Evolutionary conservation across 192 early-diverging fungal genomes (phyloP).

Genomic region (Backusella luteola): DNA sequence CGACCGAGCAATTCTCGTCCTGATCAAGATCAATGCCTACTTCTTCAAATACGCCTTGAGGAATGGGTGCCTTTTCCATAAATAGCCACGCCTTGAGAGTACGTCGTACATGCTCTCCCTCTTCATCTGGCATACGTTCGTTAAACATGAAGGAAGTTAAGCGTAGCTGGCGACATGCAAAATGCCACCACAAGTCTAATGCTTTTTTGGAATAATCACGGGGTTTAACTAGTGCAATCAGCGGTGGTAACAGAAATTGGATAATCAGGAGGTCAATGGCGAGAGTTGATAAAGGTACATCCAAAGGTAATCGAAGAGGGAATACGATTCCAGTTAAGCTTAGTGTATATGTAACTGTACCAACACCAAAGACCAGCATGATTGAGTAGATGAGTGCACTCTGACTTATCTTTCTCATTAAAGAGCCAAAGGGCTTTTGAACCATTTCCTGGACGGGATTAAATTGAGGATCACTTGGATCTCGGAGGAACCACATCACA

Average conservation of each 20-base stretch:
- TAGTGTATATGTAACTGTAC: constrained; percentile 47
- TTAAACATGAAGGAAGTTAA: constrained; percentile 83
- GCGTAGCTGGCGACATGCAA: constrained; percentile 60
- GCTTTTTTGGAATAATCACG: constrained; percentile 48
- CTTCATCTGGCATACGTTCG: constrained; percentile 70
- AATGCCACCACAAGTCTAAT: constrained; percentile 70
- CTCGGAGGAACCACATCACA: constrained; percentile 98
- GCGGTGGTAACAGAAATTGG: constrained; percentile 72
- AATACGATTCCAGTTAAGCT: constrained; percentile 40
- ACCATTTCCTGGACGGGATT: constrained; percentile 93
- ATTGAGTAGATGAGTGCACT: constrained; percentile 84
- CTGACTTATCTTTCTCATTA: constrained; percentile 81
- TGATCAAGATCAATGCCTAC: constrained; percentile 46
- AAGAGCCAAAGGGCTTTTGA: constrained; percentile 69
- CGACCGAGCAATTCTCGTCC: constrained; percentile 43
- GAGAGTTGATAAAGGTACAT: constrained; percentile 64
- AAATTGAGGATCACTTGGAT: constrained; percentile 94
- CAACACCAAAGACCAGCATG: constrained; percentile 75
- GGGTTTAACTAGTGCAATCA: constrained; percentile 59
- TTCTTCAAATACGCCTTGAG: constrained; percentile 46
- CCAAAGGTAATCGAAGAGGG: constrained; percentile 64
- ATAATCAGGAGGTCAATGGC: constrained; percentile 75
- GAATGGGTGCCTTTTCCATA: constrained; percentile 48
- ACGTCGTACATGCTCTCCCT: constrained; percentile 59
- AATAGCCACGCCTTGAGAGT: constrained; percentile 55